These are phyloP conservation scores for Myotisia sp. DNA, from an alignment of 2,329 filamentous ascomycete genomes.

Conservation along the genomic window DNA sequence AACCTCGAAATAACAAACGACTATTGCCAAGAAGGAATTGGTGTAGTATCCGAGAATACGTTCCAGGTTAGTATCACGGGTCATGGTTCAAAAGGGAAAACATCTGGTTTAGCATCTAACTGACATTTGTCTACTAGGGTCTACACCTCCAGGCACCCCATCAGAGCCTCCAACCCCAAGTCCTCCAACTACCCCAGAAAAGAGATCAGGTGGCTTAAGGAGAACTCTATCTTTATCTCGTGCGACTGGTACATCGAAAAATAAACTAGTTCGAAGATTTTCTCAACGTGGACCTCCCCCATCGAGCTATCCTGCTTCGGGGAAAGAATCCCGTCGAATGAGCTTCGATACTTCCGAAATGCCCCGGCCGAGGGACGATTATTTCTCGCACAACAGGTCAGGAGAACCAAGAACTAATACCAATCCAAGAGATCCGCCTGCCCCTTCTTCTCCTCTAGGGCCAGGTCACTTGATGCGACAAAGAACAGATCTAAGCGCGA, in stretches of 20 bases:
- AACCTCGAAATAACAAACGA: constrained; percentile 77
- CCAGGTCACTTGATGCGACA: constrained; percentile 48
- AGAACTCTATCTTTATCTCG: constrained; percentile 50
- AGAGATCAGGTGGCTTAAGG: constrained; percentile 30
- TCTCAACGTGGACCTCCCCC: constrained; percentile 32
- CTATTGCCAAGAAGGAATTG: constrained; percentile 85
- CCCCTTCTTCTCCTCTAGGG: no score
- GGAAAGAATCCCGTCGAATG: constrained; percentile 16
- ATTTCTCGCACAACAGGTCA: no score
- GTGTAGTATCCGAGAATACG: constrained; percentile 80
- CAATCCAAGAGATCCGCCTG: no score
- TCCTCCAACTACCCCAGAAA: constrained; percentile 13
- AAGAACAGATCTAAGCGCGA: constrained; percentile 53
- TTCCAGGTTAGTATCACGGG: constrained; percentile 43
- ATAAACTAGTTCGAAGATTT: constrained; percentile 32
- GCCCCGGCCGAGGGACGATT: no score
- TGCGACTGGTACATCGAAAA: constrained; percentile 35
- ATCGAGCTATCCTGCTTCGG: constrained; percentile 22
- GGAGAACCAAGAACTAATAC: no score
- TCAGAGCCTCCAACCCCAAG: constrained; percentile 27
- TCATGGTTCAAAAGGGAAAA: neutral
- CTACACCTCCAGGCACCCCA: constrained; percentile 58
- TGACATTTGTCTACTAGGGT: constrained; percentile 50
- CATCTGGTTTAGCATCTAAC: constrained; percentile 3
- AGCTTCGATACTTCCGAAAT: no score